A percentile compares a stretch with the other conserved stretches of the same genome.
Conservation (phyloP, 768 basidiomycete species). For the Leucosporidium scottii region DNA sequence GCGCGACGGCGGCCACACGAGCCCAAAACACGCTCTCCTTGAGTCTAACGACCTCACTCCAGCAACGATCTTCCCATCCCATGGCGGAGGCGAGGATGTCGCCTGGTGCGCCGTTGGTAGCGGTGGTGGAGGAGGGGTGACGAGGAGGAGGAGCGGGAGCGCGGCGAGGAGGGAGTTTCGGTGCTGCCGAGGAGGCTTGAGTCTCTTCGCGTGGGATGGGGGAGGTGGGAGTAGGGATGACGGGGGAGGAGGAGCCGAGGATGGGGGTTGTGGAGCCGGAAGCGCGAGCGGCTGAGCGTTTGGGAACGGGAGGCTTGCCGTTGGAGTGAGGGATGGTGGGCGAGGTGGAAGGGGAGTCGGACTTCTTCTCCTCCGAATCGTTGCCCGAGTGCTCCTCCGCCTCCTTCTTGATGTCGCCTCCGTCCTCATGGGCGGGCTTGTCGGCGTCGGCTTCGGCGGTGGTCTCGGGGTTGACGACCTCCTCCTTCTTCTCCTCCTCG, state of each 20-base stretch:
- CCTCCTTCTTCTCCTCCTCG: neutral
- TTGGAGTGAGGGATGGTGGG: conserved; percentile 6
- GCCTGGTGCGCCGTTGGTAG: conserved; percentile 1
- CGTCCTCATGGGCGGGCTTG: neutral
- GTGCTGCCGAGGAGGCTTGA: neutral
- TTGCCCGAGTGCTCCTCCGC: neutral
- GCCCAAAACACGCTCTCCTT: conserved; percentile 34
- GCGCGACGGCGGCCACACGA: conserved; percentile 21
- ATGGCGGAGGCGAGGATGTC: conserved; percentile 33
- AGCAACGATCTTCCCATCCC: conserved; percentile 39
- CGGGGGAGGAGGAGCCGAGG: neutral
- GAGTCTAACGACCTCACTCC: conserved; percentile 32
- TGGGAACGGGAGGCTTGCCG: conserved; percentile 10
- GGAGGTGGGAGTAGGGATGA: neutral
- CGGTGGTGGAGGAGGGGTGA: neutral
- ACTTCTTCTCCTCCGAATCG: neutral
- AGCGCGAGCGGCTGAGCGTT: conserved; percentile 6
- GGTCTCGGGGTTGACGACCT: neutral
- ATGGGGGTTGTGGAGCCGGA: neutral
- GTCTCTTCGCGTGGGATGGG: neutral
- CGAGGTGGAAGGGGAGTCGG: neutral
- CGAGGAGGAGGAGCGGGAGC: neutral
- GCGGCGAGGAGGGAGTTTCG: neutral
- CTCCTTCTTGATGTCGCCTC: neutral
- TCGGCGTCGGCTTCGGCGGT: neutral